phyloP scores from a whole-genome alignment of 192 early-diverging fungal species.

The Entophlyctis luteolus region DNA sequence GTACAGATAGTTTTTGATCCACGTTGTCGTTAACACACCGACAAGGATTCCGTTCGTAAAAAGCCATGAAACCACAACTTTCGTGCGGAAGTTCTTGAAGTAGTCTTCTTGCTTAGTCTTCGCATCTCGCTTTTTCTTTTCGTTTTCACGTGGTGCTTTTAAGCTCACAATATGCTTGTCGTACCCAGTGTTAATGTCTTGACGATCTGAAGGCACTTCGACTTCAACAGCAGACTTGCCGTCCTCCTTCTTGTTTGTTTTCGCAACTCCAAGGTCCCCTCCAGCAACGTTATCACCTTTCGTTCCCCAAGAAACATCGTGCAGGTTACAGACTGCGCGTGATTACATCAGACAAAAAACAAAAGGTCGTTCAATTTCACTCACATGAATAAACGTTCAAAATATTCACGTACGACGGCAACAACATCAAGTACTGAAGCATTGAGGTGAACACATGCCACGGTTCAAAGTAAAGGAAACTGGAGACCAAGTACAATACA shows the following conservation, averaged over 20 bases:
- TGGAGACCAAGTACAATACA: constrained; percentile 61
- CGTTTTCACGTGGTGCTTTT: constrained; percentile 40
- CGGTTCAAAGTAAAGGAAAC: constrained; percentile 64
- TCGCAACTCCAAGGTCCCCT: constrained; percentile 74
- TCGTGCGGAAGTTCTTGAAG: constrained; percentile 83
- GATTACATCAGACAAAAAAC: not conserved
- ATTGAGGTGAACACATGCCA: constrained; percentile 78
- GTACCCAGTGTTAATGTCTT: constrained; percentile 80
- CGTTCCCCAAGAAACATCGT: constrained; percentile 95
- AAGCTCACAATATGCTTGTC: constrained; percentile 70
- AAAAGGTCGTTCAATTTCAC: constrained; percentile 1
- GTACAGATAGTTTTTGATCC: constrained; percentile 8
- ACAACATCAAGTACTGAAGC: constrained; percentile 67
- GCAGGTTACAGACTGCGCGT: constrained; percentile 72
- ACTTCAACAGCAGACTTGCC: constrained; percentile 70
- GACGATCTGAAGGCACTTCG: constrained; percentile 66
- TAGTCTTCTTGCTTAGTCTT: constrained; percentile 80
- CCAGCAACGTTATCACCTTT: constrained; percentile 72
- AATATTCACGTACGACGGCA: constrained; percentile 91
- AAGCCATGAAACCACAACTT: constrained; percentile 79
- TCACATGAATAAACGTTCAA: constrained; percentile 79
- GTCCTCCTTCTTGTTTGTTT: constrained; percentile 64
- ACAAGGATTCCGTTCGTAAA: constrained; percentile 75
- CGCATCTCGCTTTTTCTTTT: constrained; percentile 71
- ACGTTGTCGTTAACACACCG: constrained; percentile 58